phyloP scores from a whole-genome alignment of 257 asterid genomes.

The Coffea canephora region DNA sequence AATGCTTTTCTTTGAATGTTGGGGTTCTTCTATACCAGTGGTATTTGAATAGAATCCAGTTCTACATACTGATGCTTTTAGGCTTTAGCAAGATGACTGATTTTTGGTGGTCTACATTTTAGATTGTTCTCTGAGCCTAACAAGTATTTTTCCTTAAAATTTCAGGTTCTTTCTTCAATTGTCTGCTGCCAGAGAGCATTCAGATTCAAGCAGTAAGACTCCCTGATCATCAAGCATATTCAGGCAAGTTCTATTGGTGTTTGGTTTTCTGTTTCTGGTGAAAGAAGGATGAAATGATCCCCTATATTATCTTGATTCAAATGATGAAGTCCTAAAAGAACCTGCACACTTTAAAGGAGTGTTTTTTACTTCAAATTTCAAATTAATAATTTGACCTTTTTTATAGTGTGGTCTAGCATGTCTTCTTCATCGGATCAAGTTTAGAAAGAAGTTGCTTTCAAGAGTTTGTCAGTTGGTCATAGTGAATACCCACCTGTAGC shows the following conservation, averaged over 20 bases:
- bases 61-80: background rate
- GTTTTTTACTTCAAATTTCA: background rate
- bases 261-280: background rate
- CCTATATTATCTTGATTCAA: background rate
- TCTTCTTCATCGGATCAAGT: background rate
- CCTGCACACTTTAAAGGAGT: background rate
- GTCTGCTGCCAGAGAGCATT: slow-evolving; percentile 79
- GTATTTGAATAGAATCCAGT: background rate
- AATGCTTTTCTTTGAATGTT: background rate
- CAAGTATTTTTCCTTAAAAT: background rate
- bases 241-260: slow-evolving; percentile 43
- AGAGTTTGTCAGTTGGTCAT: background rate
- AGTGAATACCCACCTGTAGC: background rate
- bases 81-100: background rate
- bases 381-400: background rate
- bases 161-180: slow-evolving; percentile 88
- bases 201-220: slow-evolving; percentile 60
- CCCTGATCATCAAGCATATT: slow-evolving; percentile 54
- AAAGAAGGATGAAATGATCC: background rate
- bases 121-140: background rate
- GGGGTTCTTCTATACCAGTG: background rate
- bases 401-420: background rate
- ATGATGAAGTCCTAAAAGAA: background rate
- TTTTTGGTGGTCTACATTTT: background rate
- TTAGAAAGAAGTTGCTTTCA: background rate